Conservation (phyloP, 306 rosid species). For the Malus fusca region DNA sequence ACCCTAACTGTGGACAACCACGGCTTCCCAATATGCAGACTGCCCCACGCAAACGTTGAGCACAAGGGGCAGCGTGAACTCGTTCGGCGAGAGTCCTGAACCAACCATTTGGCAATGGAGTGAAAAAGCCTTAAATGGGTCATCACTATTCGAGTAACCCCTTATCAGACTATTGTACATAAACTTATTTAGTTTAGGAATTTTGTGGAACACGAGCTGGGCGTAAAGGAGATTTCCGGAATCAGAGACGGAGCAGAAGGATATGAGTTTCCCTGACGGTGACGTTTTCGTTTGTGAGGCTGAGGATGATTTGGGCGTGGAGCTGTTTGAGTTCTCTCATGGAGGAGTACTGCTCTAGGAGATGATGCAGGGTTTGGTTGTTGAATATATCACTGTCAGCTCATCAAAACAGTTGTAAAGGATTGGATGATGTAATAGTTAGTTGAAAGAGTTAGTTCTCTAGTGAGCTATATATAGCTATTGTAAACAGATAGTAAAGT, state of each 20-base stretch:
- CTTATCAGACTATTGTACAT: conserved; percentile 67
- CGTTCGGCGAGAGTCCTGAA: conserved; percentile 47
- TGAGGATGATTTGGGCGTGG: conserved; percentile 61
- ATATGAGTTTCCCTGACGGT: conserved; percentile 42
- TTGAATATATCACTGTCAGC: too few species aligned
- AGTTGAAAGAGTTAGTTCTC: too few species aligned
- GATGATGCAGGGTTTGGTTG: conserved; percentile 43
- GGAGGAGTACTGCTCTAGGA: conserved; percentile 47
- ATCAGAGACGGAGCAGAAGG: conserved; percentile 32
- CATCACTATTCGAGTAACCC: conserved; percentile 42
- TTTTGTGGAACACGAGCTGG: conserved; percentile 38
- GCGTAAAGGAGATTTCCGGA: conserved; percentile 40
- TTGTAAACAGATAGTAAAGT: too few species aligned
- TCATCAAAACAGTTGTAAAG: too few species aligned
- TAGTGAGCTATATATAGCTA: too few species aligned
- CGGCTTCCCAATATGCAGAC: conserved; percentile 39
- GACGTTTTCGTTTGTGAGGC: conserved; percentile 31
- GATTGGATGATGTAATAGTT: too few species aligned
- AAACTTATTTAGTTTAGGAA: conserved; percentile 50
- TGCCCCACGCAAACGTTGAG: conserved; percentile 46
- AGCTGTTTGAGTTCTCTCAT: conserved; percentile 43
- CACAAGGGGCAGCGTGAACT: conserved; percentile 65
- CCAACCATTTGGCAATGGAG: conserved; percentile 45
- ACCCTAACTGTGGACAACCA: conserved; percentile 44
- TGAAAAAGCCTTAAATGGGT: conserved; percentile 27